Evolutionary conservation across 495 filamentous ascomycete genomes (phyloP).

Genomic region (Penicillium bialowiezense): DNA sequence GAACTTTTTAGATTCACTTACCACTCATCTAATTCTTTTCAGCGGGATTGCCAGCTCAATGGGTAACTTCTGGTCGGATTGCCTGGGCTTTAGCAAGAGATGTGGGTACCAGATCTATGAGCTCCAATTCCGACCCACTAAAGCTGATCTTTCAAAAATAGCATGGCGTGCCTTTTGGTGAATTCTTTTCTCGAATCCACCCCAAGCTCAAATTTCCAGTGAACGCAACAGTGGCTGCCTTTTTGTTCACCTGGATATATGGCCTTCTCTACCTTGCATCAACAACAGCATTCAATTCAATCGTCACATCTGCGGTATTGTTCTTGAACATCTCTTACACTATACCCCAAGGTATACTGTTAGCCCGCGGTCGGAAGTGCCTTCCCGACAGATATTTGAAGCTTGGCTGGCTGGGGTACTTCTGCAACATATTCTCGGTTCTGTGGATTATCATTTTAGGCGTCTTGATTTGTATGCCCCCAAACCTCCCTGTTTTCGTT

Average conservation of each 20-base stretch:
- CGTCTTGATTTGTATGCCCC: not conserved
- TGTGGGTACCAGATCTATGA: conserved; percentile 1
- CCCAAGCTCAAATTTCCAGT: conserved; percentile 21
- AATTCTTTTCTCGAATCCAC: conserved; percentile 24
- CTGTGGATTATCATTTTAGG: conserved; percentile 28
- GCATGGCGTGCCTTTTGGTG: conserved; percentile 6
- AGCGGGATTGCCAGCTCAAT: conserved; percentile 17
- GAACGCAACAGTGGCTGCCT: conserved; percentile 25
- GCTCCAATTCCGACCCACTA: too few species aligned
- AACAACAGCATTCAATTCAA: conserved; percentile 40
- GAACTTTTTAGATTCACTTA: too few species aligned
- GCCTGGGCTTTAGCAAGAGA: conserved; percentile 42
- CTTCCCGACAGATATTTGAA: conserved; percentile 26
- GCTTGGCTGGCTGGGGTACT: conserved; percentile 23
- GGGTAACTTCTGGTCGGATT: conserved; percentile 28
- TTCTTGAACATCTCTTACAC: conserved; percentile 36
- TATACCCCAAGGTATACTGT: conserved; percentile 33
- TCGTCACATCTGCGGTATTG: conserved; percentile 37
- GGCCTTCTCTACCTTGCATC: conserved; percentile 39
- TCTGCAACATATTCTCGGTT: conserved; percentile 33
- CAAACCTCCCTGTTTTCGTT: conserved; percentile 7
- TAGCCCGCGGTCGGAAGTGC: conserved; percentile 24
- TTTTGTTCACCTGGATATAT: conserved; percentile 30
- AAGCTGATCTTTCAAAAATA: too few species aligned
- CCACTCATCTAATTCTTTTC: too few species aligned